phyloP scores from a whole-genome alignment of 75 land plant genomes.

The Larix kaempferi region DNA sequence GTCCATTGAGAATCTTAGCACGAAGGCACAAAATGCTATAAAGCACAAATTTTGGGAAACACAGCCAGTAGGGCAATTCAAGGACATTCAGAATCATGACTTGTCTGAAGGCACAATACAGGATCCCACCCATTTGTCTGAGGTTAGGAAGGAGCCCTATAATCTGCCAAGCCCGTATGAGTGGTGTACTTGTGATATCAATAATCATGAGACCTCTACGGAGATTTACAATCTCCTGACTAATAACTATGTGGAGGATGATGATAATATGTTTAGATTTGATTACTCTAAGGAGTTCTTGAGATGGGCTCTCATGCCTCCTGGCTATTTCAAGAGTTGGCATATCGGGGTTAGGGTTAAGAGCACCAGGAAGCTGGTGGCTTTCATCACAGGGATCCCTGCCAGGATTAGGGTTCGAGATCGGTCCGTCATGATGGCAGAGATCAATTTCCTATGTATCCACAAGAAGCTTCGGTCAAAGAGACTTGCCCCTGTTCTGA shows the following conservation, averaged over 20 bases:
- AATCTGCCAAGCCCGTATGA: constrained; percentile 45
- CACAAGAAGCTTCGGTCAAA: constrained; percentile 47
- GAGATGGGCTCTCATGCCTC: constrained; percentile 72
- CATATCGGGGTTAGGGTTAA: background rate
- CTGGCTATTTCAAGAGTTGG: constrained; percentile 63
- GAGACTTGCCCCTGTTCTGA: constrained; percentile 62
- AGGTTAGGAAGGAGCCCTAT: constrained; percentile 37
- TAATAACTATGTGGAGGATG: constrained; percentile 81
- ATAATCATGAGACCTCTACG: background rate
- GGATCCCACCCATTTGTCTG: too few species aligned
- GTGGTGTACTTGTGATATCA: background rate
- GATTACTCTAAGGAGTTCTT: constrained; percentile 80
- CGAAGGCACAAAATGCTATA: background rate
- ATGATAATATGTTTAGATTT: constrained; percentile 82
- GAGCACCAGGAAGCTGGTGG: constrained; percentile 32
- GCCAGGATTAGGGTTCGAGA: constrained; percentile 17
- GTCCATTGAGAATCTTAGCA: background rate
- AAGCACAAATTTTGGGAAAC: constrained; percentile 77
- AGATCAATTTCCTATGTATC: constrained; percentile 79
- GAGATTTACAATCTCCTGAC: constrained; percentile 66
- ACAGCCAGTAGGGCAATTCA: constrained; percentile 79
- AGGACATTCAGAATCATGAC: constrained; percentile 15
- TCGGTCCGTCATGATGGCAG: constrained; percentile 8
- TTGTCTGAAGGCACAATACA: too few species aligned
- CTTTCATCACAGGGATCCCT: constrained; percentile 78